Conservation (phyloP, 1,284 basidiomycete species). For the Malassezia sp. region DNA sequence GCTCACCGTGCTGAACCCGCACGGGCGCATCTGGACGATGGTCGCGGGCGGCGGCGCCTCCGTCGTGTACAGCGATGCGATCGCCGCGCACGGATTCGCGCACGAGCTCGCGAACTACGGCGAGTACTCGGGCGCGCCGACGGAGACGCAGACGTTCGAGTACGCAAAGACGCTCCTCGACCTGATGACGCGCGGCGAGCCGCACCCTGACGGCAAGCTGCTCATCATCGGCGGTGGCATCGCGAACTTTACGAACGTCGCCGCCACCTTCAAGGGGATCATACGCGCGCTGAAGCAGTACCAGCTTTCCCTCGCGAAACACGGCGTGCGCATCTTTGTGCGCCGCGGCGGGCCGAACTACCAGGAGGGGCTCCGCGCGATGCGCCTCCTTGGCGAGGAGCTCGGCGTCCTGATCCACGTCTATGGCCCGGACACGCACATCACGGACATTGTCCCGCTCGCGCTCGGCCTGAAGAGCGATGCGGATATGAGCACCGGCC, state of each 20-base stretch:
- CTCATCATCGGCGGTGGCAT: constrained; percentile 99
- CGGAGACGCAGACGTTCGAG: constrained; percentile 96
- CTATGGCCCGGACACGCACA: constrained; percentile 95
- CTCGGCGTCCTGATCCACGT: constrained; percentile 91
- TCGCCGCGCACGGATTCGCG: constrained; percentile 89
- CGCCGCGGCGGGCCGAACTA: constrained; percentile 98
- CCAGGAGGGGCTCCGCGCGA: constrained; percentile 97
- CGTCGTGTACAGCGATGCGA: constrained; percentile 79
- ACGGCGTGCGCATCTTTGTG: constrained; percentile 56
- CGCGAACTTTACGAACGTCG: constrained; percentile 99
- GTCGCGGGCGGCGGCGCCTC: constrained; percentile 73
- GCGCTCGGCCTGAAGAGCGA: constrained; percentile 63
- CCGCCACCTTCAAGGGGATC: constrained; percentile 98
- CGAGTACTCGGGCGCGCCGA: constrained; percentile 97
- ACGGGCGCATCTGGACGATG: constrained; percentile 98
- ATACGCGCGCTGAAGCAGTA: constrained; percentile 91
- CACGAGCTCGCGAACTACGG: constrained; percentile 98
- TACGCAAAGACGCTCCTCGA: constrained; percentile 99
- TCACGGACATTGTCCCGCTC: constrained; percentile 95
- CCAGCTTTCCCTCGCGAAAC: constrained; percentile 52
- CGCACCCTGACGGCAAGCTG: constrained; percentile 63
- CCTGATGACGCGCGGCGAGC: constrained; percentile 67
- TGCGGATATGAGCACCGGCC: constrained; percentile 49
- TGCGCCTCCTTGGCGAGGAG: constrained; percentile 92
- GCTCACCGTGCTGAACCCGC: constrained; percentile 85